Evolutionary conservation across 202 grass and related monocot genomes (phyloP), one percentile per base, ranked within the genome.

Genomic region (Schoenoplectus triqueter): DNA sequence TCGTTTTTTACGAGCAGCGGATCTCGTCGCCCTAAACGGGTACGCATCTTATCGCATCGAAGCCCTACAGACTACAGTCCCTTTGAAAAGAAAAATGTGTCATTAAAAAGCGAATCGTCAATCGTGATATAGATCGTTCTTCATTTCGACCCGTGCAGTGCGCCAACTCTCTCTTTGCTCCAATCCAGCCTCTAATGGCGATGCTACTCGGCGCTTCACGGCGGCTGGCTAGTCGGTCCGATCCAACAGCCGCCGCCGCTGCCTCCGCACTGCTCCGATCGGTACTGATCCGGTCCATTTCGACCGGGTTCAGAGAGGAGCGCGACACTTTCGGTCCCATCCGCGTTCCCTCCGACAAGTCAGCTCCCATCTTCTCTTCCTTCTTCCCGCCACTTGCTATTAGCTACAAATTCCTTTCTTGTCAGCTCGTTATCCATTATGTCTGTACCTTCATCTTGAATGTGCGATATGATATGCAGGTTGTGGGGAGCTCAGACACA

Each of bases 401-500:
- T 59, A 18, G 7, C 7, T 63, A 63, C 9, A n/a, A 14, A 13
- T 21, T 44, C 6, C 1, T 46, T 72, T 47, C 2, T 72, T 72
- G 8, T 11, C 14, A 15, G 2, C 5, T 74, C 18, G 15, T 51
- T 18, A 13, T 2, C 41, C 2, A 52, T n/a, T 68, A 42, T 56
- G 2, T 61, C 18, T 15, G 13, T 17, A n/a, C 13, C 14, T 60
- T 62, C 15, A 15, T 62, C n/a, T 62, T 47, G 60, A 76, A 18
- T 77, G 64, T 80, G 47, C 69, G 3, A 3, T 10, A 56, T 69
- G 31, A 31, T 31, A 31, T 31, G 31, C 31, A 99, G 96, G 87
- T 68, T 99, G 82, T 99, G 96, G 96, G 93, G 96, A 18, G 96
- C 96, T 69, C 96, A 99, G 88, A 99, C 96, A 66, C 96, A 99